These are phyloP conservation scores for Medicago lupulina DNA, from an alignment of 306 rosid genomes.

Conservation along the genomic window DNA sequence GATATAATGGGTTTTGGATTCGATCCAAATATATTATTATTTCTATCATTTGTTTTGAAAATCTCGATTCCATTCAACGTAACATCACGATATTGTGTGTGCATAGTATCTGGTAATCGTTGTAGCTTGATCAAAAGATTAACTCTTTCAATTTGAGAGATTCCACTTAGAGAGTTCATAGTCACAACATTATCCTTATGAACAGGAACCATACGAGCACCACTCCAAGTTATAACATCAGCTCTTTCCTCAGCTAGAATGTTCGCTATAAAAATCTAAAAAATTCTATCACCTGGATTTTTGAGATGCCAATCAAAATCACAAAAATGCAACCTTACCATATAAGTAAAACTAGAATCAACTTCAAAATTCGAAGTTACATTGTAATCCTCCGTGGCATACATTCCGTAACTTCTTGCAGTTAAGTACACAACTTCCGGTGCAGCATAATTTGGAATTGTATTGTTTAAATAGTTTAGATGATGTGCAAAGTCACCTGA, in stretches of 20 bases:
- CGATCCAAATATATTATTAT: conserved; percentile 34
- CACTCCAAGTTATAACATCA: no score
- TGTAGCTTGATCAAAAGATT: conserved; percentile 28
- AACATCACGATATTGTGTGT: not conserved
- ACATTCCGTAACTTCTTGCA: conserved; percentile 1
- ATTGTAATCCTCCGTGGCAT: not conserved
- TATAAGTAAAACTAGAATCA: not conserved
- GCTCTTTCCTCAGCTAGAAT: no score
- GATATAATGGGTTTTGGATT: conserved; percentile 4
- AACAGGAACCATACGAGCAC: no score
- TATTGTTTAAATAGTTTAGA: not conserved
- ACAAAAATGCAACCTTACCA: conserved; percentile 40
- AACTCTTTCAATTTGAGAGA: no score
- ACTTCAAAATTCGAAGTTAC: conserved; percentile 33
- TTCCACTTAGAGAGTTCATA: no score
- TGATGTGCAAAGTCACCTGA: accelerated
- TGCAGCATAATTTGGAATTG: not conserved
- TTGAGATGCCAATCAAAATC: not conserved
- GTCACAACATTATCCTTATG: no score
- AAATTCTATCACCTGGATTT: accelerated
- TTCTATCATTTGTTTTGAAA: no score
- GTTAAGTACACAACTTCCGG: not conserved
- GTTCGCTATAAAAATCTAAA: conserved; percentile 5
- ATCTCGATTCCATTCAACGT: conserved; percentile 40
- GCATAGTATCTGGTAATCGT: not conserved